Percentiles rank a stretch among this genome's conserved stretches.
Conservation (phyloP, 139 green algal species). For the Chlamydomonas sphaeroides region DNA sequence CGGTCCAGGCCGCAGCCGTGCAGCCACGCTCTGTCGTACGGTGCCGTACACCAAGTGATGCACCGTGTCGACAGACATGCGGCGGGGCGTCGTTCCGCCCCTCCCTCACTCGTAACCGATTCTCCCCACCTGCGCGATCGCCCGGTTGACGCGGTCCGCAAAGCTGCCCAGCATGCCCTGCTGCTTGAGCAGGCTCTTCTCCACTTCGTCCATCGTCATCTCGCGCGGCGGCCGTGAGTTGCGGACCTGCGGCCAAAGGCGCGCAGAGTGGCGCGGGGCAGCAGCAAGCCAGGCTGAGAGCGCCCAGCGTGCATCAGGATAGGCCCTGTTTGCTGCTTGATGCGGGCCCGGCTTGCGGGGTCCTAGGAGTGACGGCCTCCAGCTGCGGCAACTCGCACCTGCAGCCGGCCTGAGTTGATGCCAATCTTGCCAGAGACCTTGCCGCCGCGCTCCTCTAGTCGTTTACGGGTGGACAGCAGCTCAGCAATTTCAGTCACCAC, state of each 20-base stretch:
- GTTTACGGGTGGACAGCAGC: slow-evolving; percentile 14
- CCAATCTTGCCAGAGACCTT: slow-evolving; percentile 49
- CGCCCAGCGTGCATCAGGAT: too few species aligned
- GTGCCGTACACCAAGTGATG: too few species aligned
- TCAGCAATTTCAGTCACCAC: slow-evolving; percentile 42
- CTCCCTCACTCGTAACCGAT: not conserved
- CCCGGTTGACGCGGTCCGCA: slow-evolving; percentile 36
- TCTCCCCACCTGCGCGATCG: not conserved
- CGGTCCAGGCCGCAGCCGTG: too few species aligned
- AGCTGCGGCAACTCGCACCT: slow-evolving; percentile 42
- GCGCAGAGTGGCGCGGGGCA: too few species aligned
- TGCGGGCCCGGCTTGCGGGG: too few species aligned
- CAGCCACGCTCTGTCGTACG: too few species aligned
- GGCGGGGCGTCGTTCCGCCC: too few species aligned
- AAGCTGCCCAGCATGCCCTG: slow-evolving; percentile 50
- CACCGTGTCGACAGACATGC: too few species aligned
- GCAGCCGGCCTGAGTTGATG: slow-evolving; percentile 44
- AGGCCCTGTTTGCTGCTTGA: too few species aligned
- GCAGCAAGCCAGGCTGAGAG: too few species aligned
- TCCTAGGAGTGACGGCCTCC: too few species aligned
- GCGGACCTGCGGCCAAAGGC: slow-evolving; percentile 16
- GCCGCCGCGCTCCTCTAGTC: slow-evolving; percentile 42
- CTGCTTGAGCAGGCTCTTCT: slow-evolving; percentile 48
- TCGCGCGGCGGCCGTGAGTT: slow-evolving; percentile 33
- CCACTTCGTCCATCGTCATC: slow-evolving; percentile 60